Base-by-base conservation (phyloP, 139 green algal genomes). In the Coelastrella sp. region DNA sequence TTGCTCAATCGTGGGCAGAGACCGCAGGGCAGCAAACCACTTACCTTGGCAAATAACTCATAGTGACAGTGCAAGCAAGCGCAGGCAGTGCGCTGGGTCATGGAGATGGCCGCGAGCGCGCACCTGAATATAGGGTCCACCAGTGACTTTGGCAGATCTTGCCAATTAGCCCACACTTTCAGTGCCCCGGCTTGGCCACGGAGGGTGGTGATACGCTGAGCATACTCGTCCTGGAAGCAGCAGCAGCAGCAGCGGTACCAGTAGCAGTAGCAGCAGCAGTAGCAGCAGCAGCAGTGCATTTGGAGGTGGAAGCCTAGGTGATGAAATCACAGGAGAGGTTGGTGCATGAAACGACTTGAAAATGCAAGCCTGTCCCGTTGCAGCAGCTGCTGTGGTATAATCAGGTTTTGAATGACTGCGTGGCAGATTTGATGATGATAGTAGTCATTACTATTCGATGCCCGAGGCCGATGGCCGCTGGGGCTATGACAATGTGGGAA, bases 41-140 rank as follows among this genome's bases (percentile, higher is more conserved):
- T n/a, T n/a, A n/a, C n/a, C n/a, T n/a, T n/a, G n/a, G n/a, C n/a
- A n/a, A n/a, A n/a, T n/a, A n/a, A n/a, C n/a, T n/a, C n/a, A n/a
- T n/a, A n/a, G n/a, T n/a, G n/a, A n/a, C 10, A 68, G 7, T 68
- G 61, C 10, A 68, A 17, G 61, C 61, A 68, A 17, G 61, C 10
- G 61, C 61, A 68, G 7, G 10, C 10, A 17, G 61, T 68, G 10
- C 10, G 61, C 61, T 17, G 7, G 10, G 7, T 68, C 61, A 68
- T 68, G 61, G 61, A 7, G 7, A 68, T 68, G 7, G 61, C 22
- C 82, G n/a, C n/a, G n/a, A n/a, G n/a, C n/a, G n/a, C n/a, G n/a
- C 32, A 87, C 82, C 65, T 87, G 32, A 87, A 87, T 65, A 87
- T 87, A 8, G 82, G 64, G 14, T 87, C 82, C 82, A 66, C 82